Conservation (phyloP, 2,329 filamentous ascomycete genomes). For the Paraphoma chrysanthemicola region DNA sequence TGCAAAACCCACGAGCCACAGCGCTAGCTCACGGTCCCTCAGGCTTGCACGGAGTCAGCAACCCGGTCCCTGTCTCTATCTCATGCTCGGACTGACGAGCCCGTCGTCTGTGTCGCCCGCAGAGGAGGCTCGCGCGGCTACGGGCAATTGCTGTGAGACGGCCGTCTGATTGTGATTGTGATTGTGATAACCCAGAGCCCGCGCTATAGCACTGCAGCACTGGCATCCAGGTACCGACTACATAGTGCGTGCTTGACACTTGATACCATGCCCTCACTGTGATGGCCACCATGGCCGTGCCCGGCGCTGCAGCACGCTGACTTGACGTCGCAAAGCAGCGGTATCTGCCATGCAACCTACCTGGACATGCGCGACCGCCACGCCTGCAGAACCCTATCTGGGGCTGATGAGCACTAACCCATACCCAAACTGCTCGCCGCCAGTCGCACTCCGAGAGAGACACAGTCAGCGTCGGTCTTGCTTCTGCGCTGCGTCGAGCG, state of each 20-base stretch:
- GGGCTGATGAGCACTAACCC: background rate
- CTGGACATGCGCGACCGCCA: background rate
- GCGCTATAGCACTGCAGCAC: background rate
- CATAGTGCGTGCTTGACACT: no score
- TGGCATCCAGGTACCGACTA: background rate
- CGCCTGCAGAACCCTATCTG: background rate
- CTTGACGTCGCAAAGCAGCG: background rate
- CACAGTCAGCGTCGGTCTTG: slow-evolving; percentile 25
- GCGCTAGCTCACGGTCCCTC: background rate
- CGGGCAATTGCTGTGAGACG: background rate
- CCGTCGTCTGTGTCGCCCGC: background rate
- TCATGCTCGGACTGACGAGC: background rate
- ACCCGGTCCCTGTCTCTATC: slow-evolving; percentile 3
- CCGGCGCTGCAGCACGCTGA: background rate
- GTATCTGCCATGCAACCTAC: background rate
- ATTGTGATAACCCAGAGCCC: background rate
- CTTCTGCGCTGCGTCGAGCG: slow-evolving; percentile 8
- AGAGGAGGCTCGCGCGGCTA: slow-evolving; percentile 12
- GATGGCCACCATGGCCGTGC: no score
- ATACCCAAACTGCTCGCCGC: background rate
- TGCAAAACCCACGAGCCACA: background rate
- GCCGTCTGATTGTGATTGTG: background rate
- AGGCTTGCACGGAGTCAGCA: slow-evolving; percentile 5
- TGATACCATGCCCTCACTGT: no score
- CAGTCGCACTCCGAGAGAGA: slow-evolving; percentile 20